A percentile compares a stretch with the other conserved stretches of the same genome.
These are phyloP conservation scores for Tricholomella constricta DNA, from an alignment of 768 basidiomycete genomes.

Conservation along the genomic window DNA sequence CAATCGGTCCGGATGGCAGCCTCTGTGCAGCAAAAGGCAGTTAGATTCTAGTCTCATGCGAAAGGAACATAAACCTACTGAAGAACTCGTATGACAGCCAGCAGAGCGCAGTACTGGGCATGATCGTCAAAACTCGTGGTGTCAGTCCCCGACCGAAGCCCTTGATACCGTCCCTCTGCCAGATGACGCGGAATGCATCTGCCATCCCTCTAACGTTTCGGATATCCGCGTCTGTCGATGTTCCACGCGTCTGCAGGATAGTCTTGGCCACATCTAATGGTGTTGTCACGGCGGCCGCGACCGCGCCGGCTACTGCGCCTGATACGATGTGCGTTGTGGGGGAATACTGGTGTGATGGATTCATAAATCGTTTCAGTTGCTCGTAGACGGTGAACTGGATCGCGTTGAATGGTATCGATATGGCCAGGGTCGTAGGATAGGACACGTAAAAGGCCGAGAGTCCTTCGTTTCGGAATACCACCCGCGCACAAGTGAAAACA, in stretches of 20 bases:
- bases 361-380: conserved; percentile 82
- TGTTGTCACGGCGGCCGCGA: conserved; percentile 94
- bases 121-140: conserved; percentile 90
- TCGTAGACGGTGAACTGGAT: conserved; percentile 98
- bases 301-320: conserved; percentile 89
- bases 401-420: conserved; percentile 97
- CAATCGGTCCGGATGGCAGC: conserved; percentile 61
- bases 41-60: conserved; percentile 9
- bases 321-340: conserved; percentile 92
- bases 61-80: conserved; percentile 60
- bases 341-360: conserved; percentile 85
- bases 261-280: conserved; percentile 98
- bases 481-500: conserved; percentile 80
- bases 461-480: conserved; percentile 86
- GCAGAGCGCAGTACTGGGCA: conserved; percentile 96
- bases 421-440: conserved; percentile 96
- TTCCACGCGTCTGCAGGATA: conserved; percentile 91
- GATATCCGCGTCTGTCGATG: conserved; percentile 84
- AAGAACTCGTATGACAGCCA: conserved; percentile 99
- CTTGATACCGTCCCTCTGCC: conserved; percentile 78
- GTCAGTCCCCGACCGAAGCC: conserved; percentile 88
- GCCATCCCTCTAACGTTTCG: conserved; percentile 80
- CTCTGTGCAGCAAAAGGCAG: conserved; percentile 41
- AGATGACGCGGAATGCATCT: conserved; percentile 89
- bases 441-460: conserved; percentile 94